Conservation (phyloP, 371 early-diverging fungal species). For the Mortierella sp. region DNA sequence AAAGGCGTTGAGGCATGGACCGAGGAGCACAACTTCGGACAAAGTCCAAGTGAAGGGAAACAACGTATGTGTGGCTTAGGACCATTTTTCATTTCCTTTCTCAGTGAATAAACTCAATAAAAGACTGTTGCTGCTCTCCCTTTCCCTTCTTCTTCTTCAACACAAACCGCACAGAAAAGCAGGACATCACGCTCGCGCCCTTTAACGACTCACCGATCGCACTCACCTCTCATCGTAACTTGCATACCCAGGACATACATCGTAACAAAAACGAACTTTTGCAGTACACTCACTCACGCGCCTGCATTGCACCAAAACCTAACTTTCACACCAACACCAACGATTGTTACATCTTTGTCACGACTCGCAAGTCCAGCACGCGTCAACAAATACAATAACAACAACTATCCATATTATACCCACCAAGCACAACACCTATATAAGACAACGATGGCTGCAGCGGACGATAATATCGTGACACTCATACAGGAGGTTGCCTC, state of each 20-base stretch:
- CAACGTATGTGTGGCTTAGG: conserved; percentile 8
- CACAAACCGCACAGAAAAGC: no score
- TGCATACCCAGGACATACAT: no score
- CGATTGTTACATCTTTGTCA: neutral
- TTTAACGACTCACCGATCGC: no score
- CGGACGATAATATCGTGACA: conserved; percentile 24
- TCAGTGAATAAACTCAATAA: no score
- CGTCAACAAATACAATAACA: neutral
- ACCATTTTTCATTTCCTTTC: neutral
- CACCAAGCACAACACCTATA: neutral
- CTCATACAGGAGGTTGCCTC: conserved; percentile 38
- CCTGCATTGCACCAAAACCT: neutral
- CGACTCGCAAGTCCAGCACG: neutral
- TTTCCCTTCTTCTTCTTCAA: neutral
- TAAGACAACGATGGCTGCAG: neutral
- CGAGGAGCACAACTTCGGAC: neutral
- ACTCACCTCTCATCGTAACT: no score
- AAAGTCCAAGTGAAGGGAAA: neutral
- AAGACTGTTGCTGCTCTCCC: neutral
- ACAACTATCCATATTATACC: conserved; percentile 4
- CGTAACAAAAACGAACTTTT: no score
- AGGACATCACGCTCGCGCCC: no score
- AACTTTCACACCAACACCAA: neutral
- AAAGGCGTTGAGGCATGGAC: neutral
- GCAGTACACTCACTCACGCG: no score